Evolutionary conservation across 1,284 basidiomycete species (phyloP).

Genomic region (Naganishia cerealis): DNA sequence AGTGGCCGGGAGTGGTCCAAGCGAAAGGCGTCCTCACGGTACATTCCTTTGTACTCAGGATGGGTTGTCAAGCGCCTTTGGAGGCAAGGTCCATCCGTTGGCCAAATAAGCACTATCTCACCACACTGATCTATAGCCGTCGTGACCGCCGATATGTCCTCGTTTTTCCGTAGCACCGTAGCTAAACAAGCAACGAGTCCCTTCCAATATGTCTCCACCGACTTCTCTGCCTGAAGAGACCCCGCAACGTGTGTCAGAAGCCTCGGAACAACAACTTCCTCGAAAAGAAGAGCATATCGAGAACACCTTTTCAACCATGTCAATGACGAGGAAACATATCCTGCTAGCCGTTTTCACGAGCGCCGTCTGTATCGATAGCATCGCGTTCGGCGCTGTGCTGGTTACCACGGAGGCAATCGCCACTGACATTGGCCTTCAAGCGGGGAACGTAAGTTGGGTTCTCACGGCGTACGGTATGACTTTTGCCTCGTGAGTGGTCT

Average conservation of each 20-base stretch:
- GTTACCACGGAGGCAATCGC: neutral
- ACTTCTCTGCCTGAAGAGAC: neutral
- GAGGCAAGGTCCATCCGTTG: neutral
- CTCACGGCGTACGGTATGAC: constrained; percentile 1
- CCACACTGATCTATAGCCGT: neutral
- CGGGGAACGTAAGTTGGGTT: neutral
- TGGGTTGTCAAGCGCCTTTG: neutral
- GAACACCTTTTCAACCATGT: neutral
- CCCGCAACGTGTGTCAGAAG: neutral
- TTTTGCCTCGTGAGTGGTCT: neutral
- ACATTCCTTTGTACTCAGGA: neutral
- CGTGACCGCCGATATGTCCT: neutral
- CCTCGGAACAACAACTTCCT: neutral
- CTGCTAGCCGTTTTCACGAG: neutral
- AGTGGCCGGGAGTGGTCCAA: neutral
- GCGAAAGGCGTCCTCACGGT: neutral
- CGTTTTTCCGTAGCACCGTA: neutral
- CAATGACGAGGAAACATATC: neutral
- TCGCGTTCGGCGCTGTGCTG: neutral
- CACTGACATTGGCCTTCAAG: neutral
- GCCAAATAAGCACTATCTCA: neutral
- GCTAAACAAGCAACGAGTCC: neutral
- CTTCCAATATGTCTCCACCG: neutral
- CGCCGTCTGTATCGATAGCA: neutral
- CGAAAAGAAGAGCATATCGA: neutral